These are phyloP conservation scores for Lepidium africanum DNA, from an alignment of 345 rosid species.

Conservation along the genomic window DNA sequence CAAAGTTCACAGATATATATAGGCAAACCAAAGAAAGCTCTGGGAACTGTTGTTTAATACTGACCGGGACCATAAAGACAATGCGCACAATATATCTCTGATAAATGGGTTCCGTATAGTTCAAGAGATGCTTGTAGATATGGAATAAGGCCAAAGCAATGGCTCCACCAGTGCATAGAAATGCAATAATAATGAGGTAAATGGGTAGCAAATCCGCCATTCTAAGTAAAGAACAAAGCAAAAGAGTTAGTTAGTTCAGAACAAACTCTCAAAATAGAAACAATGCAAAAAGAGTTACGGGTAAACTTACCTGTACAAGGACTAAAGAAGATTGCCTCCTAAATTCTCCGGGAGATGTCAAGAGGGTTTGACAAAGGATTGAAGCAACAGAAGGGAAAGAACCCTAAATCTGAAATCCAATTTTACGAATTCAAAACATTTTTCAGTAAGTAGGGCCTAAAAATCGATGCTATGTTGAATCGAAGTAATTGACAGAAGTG, in stretches of 20 bases:
- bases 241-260: neutral
- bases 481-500: neutral
- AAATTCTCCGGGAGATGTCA: neutral
- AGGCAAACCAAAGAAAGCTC: neutral
- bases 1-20: neutral
- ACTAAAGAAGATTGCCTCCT: neutral
- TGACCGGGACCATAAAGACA: constrained; percentile 93
- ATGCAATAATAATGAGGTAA: constrained; percentile 46
- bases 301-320: constrained; percentile 9
- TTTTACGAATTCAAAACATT: neutral
- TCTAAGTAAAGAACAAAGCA: neutral
- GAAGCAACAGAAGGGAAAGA: neutral
- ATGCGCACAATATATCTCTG: constrained; percentile 96
- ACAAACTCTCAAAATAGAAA: neutral
- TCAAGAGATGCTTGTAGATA: constrained; percentile 78
- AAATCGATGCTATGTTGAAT: neutral
- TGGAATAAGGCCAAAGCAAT: constrained; percentile 65
- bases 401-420: constrained; percentile 5
- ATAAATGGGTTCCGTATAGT: constrained; percentile 89
- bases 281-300: neutral
- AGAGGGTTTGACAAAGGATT: neutral
- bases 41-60: constrained; percentile 15
- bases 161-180: constrained; percentile 65
- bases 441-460: neutral
- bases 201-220: constrained; percentile 60